Evolutionary conservation across 805 yeast species (phyloP), one percentile per base, ranked within the genome.

Genomic region (Metschnikowia gelsemii): DNA sequence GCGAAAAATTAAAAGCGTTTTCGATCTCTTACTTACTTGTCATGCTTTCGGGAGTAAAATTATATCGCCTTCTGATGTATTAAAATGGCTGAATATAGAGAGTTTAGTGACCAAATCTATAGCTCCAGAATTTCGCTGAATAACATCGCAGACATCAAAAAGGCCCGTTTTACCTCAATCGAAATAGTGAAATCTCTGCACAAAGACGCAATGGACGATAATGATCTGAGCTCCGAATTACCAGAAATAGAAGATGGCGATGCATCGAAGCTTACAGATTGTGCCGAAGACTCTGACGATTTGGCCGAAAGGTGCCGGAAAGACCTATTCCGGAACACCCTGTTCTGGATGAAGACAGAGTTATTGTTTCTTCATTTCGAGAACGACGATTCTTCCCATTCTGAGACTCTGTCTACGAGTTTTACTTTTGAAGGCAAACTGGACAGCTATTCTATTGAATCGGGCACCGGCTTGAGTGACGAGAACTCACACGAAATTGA

Each of bases 311-410:
- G 16, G 20, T 42, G 41, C 27, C 41, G 37, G 30, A 35, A 31
- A 19, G 33, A 27, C 8, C 25, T 42, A 5, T 32, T 24, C 31
- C 25, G 25, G n/a, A 34, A 31, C 17, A 19, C 26, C 5, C 30
- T 25, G 26, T 42, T 28, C 18, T 42, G 41, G 45, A 42, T 37
- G 35, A 39, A 42, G 14, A 42, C 45, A 11, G 45, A 42, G 32
- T 12, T 42, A 18, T 31, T 42, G 11, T 23, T 36, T 14, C 32
- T 42, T n/a, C 35, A 32, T 16, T 31, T 42, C 28, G 34, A 36
- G n/a, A 31, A 32, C 12, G 35, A 27, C 8, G 13, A 34, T 11
- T 4, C 5, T 12, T 32, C 18, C 5, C 26, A 16, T 4, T 17
- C 20, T 3, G 22, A 30, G 3, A 9, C 22, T 17, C 32, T 17